phyloP scores from a whole-genome alignment of 495 filamentous ascomycete genomes.

The Annulohypoxylon moriforme region DNA sequence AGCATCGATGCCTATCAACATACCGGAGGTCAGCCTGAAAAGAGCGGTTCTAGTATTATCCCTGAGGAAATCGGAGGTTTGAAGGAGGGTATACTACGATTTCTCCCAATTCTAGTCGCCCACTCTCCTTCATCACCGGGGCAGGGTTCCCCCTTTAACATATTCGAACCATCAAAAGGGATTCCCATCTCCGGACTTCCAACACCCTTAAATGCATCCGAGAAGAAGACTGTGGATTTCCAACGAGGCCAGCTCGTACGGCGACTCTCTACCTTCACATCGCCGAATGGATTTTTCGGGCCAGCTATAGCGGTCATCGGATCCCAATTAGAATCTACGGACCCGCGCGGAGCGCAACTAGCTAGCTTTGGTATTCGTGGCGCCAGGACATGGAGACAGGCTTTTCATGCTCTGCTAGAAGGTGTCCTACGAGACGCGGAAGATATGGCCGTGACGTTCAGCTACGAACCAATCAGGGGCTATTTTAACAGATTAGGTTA shows the following conservation, averaged over 20 bases:
- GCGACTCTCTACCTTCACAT: conserved; percentile 47
- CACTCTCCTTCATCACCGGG: conserved; percentile 43
- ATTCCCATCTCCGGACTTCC: conserved; percentile 46
- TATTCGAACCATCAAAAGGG: conserved; percentile 45
- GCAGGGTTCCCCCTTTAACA: conserved; percentile 47
- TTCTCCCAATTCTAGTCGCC: conserved; percentile 50
- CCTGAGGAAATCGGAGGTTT: background rate
- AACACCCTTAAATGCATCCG: conserved; percentile 21
- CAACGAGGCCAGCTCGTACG: conserved; percentile 53
- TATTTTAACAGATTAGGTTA: conserved; percentile 53
- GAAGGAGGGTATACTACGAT: conserved; percentile 25
- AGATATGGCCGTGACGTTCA: conserved; percentile 58
- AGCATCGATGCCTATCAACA: background rate
- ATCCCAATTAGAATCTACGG: background rate
- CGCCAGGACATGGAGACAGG: conserved; percentile 53
- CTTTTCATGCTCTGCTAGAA: conserved; percentile 60
- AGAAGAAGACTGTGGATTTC: conserved; percentile 44
- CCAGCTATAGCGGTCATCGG: conserved; percentile 50
- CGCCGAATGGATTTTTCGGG: conserved; percentile 56
- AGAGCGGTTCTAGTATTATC: background rate
- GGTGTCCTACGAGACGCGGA: conserved; percentile 57
- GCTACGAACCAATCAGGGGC: conserved; percentile 53
- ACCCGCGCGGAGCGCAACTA: conserved; percentile 14
- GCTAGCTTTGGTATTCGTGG: conserved; percentile 29
- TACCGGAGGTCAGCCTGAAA: background rate